These are phyloP conservation scores for Trypanosomatidae sp. DNA, from an alignment of 208 protist species.

Conservation along the genomic window DNA sequence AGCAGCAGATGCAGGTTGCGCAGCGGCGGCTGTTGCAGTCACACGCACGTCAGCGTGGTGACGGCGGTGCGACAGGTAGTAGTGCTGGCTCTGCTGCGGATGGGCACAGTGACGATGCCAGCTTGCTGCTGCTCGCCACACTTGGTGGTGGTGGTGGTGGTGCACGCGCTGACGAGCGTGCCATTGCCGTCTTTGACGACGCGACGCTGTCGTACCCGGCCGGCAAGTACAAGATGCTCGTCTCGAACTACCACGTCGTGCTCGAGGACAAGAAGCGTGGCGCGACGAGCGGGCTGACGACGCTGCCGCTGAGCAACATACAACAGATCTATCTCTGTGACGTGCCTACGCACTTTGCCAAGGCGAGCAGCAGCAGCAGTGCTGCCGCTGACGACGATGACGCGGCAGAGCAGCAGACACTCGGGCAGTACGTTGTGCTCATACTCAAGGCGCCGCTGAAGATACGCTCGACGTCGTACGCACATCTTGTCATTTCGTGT, in stretches of 20 bases:
- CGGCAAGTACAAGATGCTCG: slow-evolving; percentile 67
- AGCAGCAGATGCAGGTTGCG: slow-evolving; percentile 36
- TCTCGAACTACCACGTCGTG: slow-evolving; percentile 70
- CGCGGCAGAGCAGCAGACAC: no score
- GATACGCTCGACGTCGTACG: slow-evolving; percentile 60
- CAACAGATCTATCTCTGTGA: slow-evolving; percentile 72
- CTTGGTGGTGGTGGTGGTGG: slow-evolving; percentile 21
- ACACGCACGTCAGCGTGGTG: slow-evolving; percentile 22
- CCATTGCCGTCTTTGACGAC: slow-evolving; percentile 70
- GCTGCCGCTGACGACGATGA: slow-evolving; percentile 9
- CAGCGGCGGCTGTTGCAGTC: slow-evolving; percentile 28
- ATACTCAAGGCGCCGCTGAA: slow-evolving; percentile 61
- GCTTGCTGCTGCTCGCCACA: slow-evolving; percentile 34
- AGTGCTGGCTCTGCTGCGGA: no score
- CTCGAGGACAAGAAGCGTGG: slow-evolving; percentile 67
- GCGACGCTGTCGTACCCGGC: slow-evolving; percentile 58
- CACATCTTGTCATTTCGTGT: slow-evolving; percentile 71
- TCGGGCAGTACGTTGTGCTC: slow-evolving; percentile 70
- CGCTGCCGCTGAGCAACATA: slow-evolving; percentile 52
- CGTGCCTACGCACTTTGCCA: slow-evolving; percentile 38
- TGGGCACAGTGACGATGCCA: slow-evolving; percentile 10
- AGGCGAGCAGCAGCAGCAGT: slow-evolving; percentile 3
- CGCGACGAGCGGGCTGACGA: slow-evolving; percentile 17
- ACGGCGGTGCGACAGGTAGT: background rate
- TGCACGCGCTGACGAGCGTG: slow-evolving; percentile 32